Evolutionary conservation across 2,329 filamentous ascomycete species (phyloP), one percentile per base, ranked within the genome.

Genomic region (Rutstroemia sydowiana): DNA sequence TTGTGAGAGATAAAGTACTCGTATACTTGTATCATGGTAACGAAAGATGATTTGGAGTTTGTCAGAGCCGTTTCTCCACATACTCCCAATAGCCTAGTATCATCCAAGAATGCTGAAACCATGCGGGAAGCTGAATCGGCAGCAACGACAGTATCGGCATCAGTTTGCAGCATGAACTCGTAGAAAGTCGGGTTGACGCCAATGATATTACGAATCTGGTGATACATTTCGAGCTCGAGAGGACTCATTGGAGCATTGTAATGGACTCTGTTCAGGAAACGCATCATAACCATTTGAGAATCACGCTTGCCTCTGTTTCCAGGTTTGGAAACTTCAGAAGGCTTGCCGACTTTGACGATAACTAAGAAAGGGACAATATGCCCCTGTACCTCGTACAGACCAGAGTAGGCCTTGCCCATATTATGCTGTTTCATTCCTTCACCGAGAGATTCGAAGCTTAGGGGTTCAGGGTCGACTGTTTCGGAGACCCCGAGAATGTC

Each of bases 1-100:
- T 97, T 95, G 76, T 98, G 92, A 47, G 92, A 97, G 65, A 98
- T 98, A 75, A 91, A 98, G 77, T 98, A 98, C 71, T 98, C 92
- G 76, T 97, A 98, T 31, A 98, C 92, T 71, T 98, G 93, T 68
- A 98, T 98, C 92, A 97, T 97, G 47, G 93, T 98, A 60, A 95
- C 82, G 65, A 95, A 89, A 1, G 92, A 96, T 6, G 86, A 79
- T 70, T 96, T 96, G 55, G 90, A 87, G 66, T 98, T 98, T 57
- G 85, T 91, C 44, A 98, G 76, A 14, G 87, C 87, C 0, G 93
- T 98, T 71, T 98, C 93, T 71, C 93, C 93, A 65, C 93, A 98
- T 45, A 93, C 82, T 51, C 87, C 93, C 64, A 96, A 92, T n/a
- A 97, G 76, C 51, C 88, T 85, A 23, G 91, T 95, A 67, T 98